Percentiles rank a stretch among this genome's conserved stretches.
phyloP scores from a whole-genome alignment of 2,329 filamentous ascomycete species.

The Drechslerella coelobrocha region DNA sequence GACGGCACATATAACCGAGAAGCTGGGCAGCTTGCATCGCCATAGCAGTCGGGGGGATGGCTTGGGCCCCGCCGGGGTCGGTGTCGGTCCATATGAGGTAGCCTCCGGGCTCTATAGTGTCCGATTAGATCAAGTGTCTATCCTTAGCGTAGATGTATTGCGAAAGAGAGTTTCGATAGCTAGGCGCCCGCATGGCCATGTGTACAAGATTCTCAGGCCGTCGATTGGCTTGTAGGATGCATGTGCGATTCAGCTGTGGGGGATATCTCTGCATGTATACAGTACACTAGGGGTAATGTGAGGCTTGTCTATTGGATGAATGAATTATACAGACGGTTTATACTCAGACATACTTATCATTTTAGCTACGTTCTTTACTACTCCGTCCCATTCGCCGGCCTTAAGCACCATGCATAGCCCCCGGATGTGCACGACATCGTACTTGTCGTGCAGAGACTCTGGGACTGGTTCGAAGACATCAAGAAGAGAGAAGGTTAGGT shows the following conservation, averaged over 20 bases:
- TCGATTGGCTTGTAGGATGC: too few species aligned
- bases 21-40: constrained; percentile 6
- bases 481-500: constrained; percentile 26
- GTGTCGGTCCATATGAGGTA: constrained; percentile 39
- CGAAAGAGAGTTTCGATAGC: too few species aligned
- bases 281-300: too few species aligned
- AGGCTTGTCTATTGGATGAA: too few species aligned
- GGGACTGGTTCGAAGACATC: constrained; percentile 20
- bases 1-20: constrained; percentile 28
- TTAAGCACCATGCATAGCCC: constrained; percentile 30
- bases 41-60: constrained; percentile 21
- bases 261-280: too few species aligned
- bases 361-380: constrained; percentile 26
- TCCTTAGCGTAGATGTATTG: too few species aligned
- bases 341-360: constrained; percentile 39
- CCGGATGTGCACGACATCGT: constrained; percentile 35
- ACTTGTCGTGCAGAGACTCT: constrained; percentile 21
- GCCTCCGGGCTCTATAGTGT: constrained; percentile 21
- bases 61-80: constrained; percentile 19
- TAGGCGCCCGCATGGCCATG: too few species aligned
- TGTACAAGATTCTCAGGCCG: too few species aligned
- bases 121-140: background rate
- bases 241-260: too few species aligned
- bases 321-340: too few species aligned
- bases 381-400: constrained; percentile 16